phyloP scores from a whole-genome alignment of 495 filamentous ascomycete species.

The Aspergillus cavernicola region DNA sequence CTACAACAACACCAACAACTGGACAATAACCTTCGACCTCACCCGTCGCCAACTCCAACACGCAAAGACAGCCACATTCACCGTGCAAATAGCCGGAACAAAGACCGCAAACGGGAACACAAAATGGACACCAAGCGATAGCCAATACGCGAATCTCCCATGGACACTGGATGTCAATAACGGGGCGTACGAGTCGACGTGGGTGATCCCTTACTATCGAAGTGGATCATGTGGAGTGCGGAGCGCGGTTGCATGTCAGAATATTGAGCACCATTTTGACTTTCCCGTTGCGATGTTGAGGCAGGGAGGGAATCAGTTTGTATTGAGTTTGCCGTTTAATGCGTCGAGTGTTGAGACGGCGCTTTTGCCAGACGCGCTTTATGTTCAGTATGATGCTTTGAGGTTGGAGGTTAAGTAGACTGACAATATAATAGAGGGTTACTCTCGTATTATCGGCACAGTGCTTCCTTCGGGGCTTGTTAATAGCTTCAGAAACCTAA shows the following conservation, averaged over 20 bases:
- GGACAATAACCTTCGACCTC: conserved; percentile 49
- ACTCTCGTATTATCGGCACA: no score
- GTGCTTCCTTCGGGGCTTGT: no score
- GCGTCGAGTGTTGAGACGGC: conserved; percentile 53
- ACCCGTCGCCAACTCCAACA: conserved; percentile 19
- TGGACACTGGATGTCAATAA: conserved; percentile 28
- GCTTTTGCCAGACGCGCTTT: conserved; percentile 43
- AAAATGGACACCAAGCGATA: conserved; percentile 43
- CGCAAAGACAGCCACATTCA: conserved; percentile 42
- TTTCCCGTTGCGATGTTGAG: conserved; percentile 42
- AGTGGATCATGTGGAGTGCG: conserved; percentile 44
- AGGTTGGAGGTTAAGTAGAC: conserved; percentile 42
- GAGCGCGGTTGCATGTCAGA: conserved; percentile 48
- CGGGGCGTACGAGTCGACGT: conserved; percentile 12
- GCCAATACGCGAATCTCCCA: conserved; percentile 37
- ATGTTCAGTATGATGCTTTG: conserved; percentile 58
- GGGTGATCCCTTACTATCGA: conserved; percentile 23
- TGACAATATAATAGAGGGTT: no score
- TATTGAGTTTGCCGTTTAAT: conserved; percentile 48
- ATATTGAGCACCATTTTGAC: conserved; percentile 48
- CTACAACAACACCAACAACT: conserved; percentile 40
- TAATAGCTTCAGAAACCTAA: no score
- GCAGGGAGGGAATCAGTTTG: conserved; percentile 44
- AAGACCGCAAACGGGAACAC: conserved; percentile 56
- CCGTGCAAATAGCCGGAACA: conserved; percentile 52